These are phyloP conservation scores for Fusarium denticulatum DNA, from an alignment of 2,329 filamentous ascomycete genomes.

Conservation along the genomic window DNA sequence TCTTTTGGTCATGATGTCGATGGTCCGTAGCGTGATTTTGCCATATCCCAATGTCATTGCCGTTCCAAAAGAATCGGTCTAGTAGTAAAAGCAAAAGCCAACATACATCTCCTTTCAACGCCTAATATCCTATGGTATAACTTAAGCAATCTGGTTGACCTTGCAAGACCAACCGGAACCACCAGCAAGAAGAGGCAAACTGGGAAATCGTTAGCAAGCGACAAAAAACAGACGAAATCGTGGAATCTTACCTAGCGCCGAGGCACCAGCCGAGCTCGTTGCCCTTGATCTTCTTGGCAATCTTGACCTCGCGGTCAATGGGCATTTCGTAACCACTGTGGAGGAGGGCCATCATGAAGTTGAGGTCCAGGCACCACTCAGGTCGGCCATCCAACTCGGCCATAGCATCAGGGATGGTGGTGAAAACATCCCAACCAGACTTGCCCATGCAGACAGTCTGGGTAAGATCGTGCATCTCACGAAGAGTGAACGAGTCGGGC, in stretches of 20 bases:
- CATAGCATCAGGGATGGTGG: slow-evolving; percentile 78
- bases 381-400: slow-evolving; percentile 83
- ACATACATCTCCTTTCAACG: slow-evolving; percentile 40
- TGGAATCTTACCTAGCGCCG: slow-evolving; percentile 82
- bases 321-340: slow-evolving; percentile 99
- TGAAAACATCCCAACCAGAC: slow-evolving; percentile 82
- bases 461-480: slow-evolving; percentile 87
- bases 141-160: slow-evolving; percentile 76
- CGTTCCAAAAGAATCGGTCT: slow-evolving; percentile 27
- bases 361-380: slow-evolving; percentile 93
- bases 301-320: slow-evolving; percentile 93
- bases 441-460: slow-evolving; percentile 85
- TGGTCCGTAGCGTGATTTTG: slow-evolving; percentile 25
- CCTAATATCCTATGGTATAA: slow-evolving; percentile 30
- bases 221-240: background rate
- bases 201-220: slow-evolving; percentile 50
- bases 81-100: slow-evolving; percentile 35
- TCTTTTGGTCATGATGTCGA: slow-evolving; percentile 30
- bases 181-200: slow-evolving; percentile 83
- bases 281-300: slow-evolving; percentile 97
- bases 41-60: slow-evolving; percentile 41
- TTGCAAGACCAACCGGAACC: slow-evolving; percentile 92
- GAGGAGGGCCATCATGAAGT: slow-evolving; percentile 92
- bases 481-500: slow-evolving; percentile 95
- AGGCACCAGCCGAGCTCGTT: slow-evolving; percentile 99